These are phyloP conservation scores for Macaranga tanarius DNA, from an alignment of 441 rosid genomes.

Conservation along the genomic window DNA sequence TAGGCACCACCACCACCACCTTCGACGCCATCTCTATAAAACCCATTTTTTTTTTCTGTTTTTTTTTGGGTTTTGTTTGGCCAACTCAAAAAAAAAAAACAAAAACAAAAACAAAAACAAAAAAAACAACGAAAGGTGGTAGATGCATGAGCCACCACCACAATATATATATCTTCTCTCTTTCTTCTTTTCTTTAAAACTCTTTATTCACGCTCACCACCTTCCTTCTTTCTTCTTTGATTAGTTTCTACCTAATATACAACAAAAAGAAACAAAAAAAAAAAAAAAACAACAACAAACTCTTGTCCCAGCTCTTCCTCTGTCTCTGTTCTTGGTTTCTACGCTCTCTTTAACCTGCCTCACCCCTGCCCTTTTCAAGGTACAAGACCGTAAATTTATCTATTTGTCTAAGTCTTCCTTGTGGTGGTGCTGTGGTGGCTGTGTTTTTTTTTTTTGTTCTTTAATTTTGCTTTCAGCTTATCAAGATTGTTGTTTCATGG, in stretches of 20 bases:
- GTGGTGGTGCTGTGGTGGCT: background rate
- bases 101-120: conserved; percentile 19
- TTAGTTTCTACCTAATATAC: background rate
- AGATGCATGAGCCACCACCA: conserved; percentile 50
- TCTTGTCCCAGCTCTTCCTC: conserved; percentile 8
- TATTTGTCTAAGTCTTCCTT: background rate
- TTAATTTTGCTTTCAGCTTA: background rate
- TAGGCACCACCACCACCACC: conserved; percentile 1
- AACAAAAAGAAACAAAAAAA: background rate
- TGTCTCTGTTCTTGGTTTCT: conserved; percentile 27
- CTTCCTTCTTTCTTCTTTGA: conserved; percentile 15
- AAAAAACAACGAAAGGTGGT: conserved; percentile 44
- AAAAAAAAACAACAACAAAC: background rate
- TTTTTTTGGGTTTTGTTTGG: too few species aligned
- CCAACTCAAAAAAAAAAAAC: conserved; percentile 14
- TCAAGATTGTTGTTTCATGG: conserved; percentile 24
- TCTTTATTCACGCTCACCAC: conserved; percentile 13
- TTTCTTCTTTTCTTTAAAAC: background rate
- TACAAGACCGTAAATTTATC: conserved; percentile 23
- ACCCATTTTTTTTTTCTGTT: background rate
- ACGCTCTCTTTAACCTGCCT: conserved; percentile 35
- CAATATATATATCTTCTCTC: background rate
- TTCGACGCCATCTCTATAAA: background rate
- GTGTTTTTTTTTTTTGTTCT: background rate
- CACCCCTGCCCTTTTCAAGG: conserved; percentile 28